Conservation (phyloP, 1,284 basidiomycete genomes). For the Vanrija sp. region DNA sequence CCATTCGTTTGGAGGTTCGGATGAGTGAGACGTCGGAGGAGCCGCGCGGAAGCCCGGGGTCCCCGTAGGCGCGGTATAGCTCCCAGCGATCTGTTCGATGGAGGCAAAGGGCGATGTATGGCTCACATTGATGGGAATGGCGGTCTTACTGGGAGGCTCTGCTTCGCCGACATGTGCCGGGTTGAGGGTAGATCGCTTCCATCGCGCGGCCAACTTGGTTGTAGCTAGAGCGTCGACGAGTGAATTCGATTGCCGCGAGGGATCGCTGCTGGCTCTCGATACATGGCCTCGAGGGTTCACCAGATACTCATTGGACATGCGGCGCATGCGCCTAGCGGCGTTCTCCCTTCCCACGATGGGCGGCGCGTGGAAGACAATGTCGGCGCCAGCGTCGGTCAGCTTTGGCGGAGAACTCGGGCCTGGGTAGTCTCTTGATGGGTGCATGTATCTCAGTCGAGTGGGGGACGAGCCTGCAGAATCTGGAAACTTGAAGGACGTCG, state of each 20-base stretch:
- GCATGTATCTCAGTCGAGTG: not conserved
- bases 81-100: constrained; percentile 24
- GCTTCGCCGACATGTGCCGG: not conserved
- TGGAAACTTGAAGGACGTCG: too few species aligned
- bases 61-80: constrained; percentile 63
- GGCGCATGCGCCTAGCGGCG: constrained; percentile 12
- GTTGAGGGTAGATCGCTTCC: constrained; percentile 15
- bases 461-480: constrained; percentile 2
- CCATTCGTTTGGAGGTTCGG: constrained; percentile 38
- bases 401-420: constrained; percentile 38
- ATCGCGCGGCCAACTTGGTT: constrained; percentile 11
- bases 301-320: constrained; percentile 3
- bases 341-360: constrained; percentile 6
- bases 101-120: constrained; percentile 43
- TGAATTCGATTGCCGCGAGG: not conserved
- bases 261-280: not conserved
- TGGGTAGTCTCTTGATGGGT: not conserved
- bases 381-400: constrained; percentile 25
- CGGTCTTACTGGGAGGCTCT: constrained; percentile 16
- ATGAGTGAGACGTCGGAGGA: constrained; percentile 22
- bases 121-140: constrained; percentile 38
- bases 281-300: too few species aligned
- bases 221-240: constrained; percentile 3
- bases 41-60: constrained; percentile 65
- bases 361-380: constrained; percentile 36